Evolutionary conservation across 1,284 basidiomycete species (phyloP), one percentile per base, ranked within the genome.

Genomic region (Ustilago vetiveriae): DNA sequence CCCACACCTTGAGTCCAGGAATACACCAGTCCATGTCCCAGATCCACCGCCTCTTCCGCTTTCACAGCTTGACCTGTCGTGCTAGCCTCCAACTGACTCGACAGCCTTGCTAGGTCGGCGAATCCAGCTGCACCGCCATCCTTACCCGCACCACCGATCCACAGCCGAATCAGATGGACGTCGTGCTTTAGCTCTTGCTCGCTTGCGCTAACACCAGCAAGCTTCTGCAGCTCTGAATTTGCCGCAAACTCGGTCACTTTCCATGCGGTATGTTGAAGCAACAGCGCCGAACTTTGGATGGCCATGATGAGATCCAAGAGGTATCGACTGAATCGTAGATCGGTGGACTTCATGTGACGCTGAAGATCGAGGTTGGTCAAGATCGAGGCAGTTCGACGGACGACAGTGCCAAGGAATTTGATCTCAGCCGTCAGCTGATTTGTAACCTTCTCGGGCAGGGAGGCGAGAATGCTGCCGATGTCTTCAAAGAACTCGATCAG

Each of bases 401-500:
- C 21, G 6, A 41, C 27, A 7, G 6, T 30, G 32, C 27, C 17
- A 19, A 64, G 47, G 39, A 57, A 54, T 30, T 41, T 47, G 49
- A 62, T 42, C 37, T 68, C 56, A 3, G 33, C 27, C 3, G 9
- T 32, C n/a, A 56, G 35, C 27, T 33, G 26, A 9, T 11, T 3
- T 1, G 52, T 22, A 13, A 57, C 44, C 1, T 26, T 22, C 0
- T 17, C 8, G 11, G 62, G 58, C 5, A 65, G 44, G 2, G 50
- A 45, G n/a, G 51, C 24, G 39, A 74, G 43, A 33, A 49, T 41
- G 19, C 24, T 26, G 9, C 19, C 19, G n/a, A 38, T 51, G 85
- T 85, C 47, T 77, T 74, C 7, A 80, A 70, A 62, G 84, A 85
- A 6, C 83, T 82, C 38, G 65, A 56, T 32, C 4, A 87, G 58